These are phyloP conservation scores for Gracilaria vermiculophylla DNA, from an alignment of 23 red algal species.

Conservation along the genomic window DNA sequence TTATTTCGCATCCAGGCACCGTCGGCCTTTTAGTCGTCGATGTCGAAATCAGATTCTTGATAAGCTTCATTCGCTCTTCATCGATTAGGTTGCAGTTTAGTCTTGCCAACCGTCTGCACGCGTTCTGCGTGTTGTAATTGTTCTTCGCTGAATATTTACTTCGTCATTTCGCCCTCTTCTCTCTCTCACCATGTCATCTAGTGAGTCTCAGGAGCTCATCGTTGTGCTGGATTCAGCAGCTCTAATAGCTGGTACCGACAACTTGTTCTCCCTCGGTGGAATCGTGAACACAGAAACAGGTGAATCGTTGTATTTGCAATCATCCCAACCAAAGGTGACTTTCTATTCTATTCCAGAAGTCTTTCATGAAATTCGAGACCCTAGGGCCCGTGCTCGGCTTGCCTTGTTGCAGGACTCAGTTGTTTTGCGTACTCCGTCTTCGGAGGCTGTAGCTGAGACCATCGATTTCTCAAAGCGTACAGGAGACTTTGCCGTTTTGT, in stretches of 20 bases:
- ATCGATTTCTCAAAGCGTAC: constrained; percentile 51
- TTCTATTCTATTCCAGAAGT: constrained; percentile 74
- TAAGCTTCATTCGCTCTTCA: no score
- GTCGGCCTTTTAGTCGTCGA: no score
- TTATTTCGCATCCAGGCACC: no score
- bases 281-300: constrained; percentile 23
- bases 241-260: constrained; percentile 68
- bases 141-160: no score
- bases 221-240: constrained; percentile 70
- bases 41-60: no score
- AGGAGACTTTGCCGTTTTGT: constrained; percentile 76
- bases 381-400: constrained; percentile 55
- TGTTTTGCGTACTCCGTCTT: constrained; percentile 37
- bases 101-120: no score
- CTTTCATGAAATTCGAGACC: constrained; percentile 64
- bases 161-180: no score
- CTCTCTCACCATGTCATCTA: neutral
- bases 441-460: constrained; percentile 45
- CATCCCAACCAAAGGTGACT: constrained; percentile 12
- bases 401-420: constrained; percentile 30
- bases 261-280: constrained; percentile 52
- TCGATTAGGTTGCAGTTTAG: no score
- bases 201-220: neutral
- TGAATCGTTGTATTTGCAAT: neutral
- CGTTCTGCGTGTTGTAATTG: no score